Evolutionary conservation across 768 basidiomycete genomes (phyloP), one percentile per base, ranked within the genome.

Genomic region (Pisolithus orientalis): DNA sequence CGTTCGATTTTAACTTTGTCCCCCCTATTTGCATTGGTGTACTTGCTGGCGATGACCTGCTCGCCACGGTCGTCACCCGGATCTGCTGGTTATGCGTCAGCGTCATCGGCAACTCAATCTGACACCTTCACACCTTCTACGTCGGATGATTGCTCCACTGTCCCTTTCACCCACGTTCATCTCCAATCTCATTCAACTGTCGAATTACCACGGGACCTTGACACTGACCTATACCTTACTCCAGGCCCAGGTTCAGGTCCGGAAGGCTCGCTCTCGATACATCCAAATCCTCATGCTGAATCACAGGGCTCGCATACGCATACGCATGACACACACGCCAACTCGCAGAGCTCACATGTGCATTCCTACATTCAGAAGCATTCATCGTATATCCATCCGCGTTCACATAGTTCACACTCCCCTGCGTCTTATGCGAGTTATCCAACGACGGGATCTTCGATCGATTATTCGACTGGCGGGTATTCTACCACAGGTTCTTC

Each of bases 351-450:
- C 40, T 40, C n/a, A 17, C 39, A 40, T 6, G 16, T 9, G 11
- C 25, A 42, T 13, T 7, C 40, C 1, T 42, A 21, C 40, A 25
- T 21, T 11, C 17, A 44, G 0, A 25, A 50, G 38, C 28, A 44
- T 21, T 42, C 28, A 7, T 61, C 9, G n/a, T 28, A 16, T 39
- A 21, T 42, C 14, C 49, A 50, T 50, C 14, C 59, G 50, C 40
- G 42, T n/a, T 51, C 55, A 14, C 48, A 58, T 17, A 54, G 54
- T 14, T 56, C 62, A 0, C 53, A 34, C 10, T 67, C 65, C 0
- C 65, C 65, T 0, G 53, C 57, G 28, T 69, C 67, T 0, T 64
- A 53, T 32, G 60, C 53, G 9, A 64, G 60, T 32, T 52, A 63
- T 48, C 59, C 43, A 10, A 54, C 58, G 10, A 56, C 65, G 13